A percentile compares a stretch with the other conserved stretches of the same genome.
Conservation (phyloP, 306 rosid species). For the Sophora flavescens region DNA sequence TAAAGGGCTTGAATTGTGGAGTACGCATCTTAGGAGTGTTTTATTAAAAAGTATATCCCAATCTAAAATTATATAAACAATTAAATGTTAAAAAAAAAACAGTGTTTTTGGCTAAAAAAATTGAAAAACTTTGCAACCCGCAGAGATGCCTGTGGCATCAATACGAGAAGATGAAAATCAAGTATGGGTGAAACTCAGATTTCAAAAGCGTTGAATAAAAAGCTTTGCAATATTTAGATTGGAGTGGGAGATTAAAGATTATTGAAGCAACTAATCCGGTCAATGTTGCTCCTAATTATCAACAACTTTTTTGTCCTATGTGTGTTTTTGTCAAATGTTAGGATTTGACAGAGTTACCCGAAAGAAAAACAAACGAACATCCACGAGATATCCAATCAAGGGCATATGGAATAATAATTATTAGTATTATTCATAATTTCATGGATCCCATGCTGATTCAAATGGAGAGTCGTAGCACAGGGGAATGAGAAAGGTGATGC, state of each 20-base stretch:
- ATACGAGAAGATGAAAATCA: slow-evolving; percentile 20
- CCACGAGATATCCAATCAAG: neutral
- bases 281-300: slow-evolving; percentile 20
- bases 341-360: slow-evolving; percentile 17
- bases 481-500: neutral
- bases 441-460: neutral
- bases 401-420: neutral
- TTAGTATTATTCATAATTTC: slow-evolving; percentile 3
- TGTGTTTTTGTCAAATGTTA: slow-evolving; percentile 47
- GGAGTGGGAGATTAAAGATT: slow-evolving; percentile 14
- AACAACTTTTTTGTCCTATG: slow-evolving; percentile 53
- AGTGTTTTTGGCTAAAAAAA: neutral
- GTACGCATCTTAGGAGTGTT: no score
- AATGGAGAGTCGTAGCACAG: neutral
- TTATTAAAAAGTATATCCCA: no score
- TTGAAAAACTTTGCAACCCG: neutral
- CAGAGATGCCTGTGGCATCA: neutral
- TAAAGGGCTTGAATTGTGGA: no score
- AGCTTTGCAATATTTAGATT: neutral
- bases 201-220: slow-evolving; percentile 27
- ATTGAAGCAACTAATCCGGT: slow-evolving; percentile 40
- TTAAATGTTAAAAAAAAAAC: neutral
- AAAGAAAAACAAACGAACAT: slow-evolving; percentile 19
- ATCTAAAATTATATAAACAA: no score
- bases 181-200: neutral